A percentile compares a stretch with the other conserved stretches of the same genome.
phyloP scores from a whole-genome alignment of 495 filamentous ascomycete genomes.

The Trichocladium uniseriatum region DNA sequence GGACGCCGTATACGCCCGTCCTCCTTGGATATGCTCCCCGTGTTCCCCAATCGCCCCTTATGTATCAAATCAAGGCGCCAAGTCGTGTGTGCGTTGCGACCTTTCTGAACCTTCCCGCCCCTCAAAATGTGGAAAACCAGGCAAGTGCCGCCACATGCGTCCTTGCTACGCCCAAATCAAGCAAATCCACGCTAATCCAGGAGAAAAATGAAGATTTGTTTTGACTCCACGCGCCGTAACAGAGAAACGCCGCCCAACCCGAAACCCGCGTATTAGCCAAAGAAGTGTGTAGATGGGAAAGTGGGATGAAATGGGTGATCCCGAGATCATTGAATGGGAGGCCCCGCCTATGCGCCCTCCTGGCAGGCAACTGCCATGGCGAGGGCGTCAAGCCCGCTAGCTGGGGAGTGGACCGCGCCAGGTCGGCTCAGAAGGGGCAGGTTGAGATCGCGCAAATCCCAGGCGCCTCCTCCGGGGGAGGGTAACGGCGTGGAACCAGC shows the following conservation, averaged over 20 bases:
- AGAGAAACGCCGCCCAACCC: too few species aligned
- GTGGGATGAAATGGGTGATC: not conserved
- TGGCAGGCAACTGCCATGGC: conserved; percentile 33
- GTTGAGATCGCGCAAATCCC: conserved; percentile 38
- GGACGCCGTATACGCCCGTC: not conserved
- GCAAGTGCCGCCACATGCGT: not conserved
- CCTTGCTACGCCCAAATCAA: too few species aligned
- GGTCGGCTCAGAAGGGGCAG: conserved; percentile 31
- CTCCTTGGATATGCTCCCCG: not conserved
- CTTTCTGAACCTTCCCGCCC: not conserved
- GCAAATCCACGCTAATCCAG: too few species aligned
- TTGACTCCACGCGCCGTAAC: too few species aligned
- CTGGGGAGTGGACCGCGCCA: conserved; percentile 20
- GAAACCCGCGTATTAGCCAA: not conserved
- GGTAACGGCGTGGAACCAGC: too few species aligned
- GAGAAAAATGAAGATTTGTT: too few species aligned
- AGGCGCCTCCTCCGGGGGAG: conserved; percentile 27
- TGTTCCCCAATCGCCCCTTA: not conserved
- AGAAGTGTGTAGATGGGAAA: not conserved
- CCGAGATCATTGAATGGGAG: not conserved
- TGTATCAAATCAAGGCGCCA: conserved; percentile 8
- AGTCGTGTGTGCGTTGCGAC: conserved; percentile 7
- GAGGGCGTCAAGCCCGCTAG: conserved; percentile 35
- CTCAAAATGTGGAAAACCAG: not conserved
- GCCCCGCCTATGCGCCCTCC: conserved; percentile 25